Conservation (phyloP, 306 rosid species). For the Rosa chinensis region DNA sequence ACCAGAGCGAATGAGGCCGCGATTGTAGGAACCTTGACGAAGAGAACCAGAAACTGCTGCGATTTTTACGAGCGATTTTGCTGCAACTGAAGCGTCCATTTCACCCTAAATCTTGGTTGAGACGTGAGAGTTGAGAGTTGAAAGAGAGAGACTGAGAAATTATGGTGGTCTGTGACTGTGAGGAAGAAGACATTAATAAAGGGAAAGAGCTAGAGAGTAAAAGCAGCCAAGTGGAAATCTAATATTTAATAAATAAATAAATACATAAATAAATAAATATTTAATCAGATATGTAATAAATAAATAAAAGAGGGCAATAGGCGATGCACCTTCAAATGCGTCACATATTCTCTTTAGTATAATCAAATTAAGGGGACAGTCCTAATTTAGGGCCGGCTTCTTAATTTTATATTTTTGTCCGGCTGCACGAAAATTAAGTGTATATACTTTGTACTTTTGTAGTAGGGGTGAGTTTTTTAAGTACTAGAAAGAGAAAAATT, state of each 20-base stretch:
- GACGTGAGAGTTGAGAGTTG: background rate
- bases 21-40: conserved; percentile 53
- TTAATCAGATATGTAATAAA: no score
- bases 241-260: no score
- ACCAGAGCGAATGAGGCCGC: conserved; percentile 71
- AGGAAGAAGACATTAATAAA: background rate
- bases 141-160: background rate
- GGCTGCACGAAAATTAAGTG: no score
- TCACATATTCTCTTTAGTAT: no score
- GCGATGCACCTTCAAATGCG: background rate
- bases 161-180: background rate
- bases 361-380: background rate
- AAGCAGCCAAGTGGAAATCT: background rate
- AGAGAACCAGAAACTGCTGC: conserved; percentile 68
- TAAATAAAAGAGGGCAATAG: no score
- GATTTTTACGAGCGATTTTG: conserved; percentile 39
- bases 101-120: background rate
- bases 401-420: no score
- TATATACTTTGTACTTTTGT: no score
- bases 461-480: no score
- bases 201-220: no score
- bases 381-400: background rate
- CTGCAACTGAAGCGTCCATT: conserved; percentile 28
- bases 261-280: no score
- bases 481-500: no score